Evolutionary conservation across 2,329 filamentous ascomycete genomes (phyloP).

Genomic region (Fusarium sp.): DNA sequence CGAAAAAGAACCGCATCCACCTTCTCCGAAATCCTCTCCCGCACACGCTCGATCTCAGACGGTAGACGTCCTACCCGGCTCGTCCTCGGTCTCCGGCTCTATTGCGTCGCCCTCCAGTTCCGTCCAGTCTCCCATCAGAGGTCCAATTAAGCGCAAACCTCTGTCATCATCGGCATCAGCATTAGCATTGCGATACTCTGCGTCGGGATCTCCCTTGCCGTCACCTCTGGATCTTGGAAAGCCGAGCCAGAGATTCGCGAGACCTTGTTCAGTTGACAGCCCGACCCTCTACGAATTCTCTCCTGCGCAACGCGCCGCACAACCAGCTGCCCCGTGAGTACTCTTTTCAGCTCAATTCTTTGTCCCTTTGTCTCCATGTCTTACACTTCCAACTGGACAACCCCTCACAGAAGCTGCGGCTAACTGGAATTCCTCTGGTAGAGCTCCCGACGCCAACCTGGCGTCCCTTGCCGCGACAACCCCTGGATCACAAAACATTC

Average conservation of each 20-base stretch:
- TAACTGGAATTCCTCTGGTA: conserved; percentile 44
- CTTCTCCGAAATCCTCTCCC: conserved; percentile 28
- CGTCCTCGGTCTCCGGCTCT: conserved; percentile 32
- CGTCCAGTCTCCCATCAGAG: conserved; percentile 34
- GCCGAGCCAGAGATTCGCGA: conserved; percentile 64
- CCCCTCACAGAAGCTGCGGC: conserved; percentile 18
- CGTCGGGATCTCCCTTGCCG: conserved; percentile 39
- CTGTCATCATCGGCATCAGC: conserved; percentile 59
- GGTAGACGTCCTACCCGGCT: conserved; percentile 33
- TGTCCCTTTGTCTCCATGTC: conserved; percentile 15
- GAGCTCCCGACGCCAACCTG: conserved; percentile 40
- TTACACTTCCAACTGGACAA: not conserved
- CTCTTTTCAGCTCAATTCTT: not conserved
- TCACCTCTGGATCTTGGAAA: conserved; percentile 54
- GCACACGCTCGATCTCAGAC: conserved; percentile 41
- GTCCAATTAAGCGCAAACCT: conserved; percentile 67
- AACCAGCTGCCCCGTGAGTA: conserved; percentile 43
- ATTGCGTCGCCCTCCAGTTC: conserved; percentile 14
- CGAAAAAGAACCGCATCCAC: conserved; percentile 9
- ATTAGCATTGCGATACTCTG: conserved; percentile 40
- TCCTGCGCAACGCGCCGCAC: conserved; percentile 31
- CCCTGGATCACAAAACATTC: conserved; percentile 50
- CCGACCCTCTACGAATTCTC: conserved; percentile 70
- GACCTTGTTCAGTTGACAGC: conserved; percentile 66
- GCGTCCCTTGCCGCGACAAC: conserved; percentile 34